phyloP scores from a whole-genome alignment of 2,329 filamentous ascomycete species.

The Epicoccum nigrum region DNA sequence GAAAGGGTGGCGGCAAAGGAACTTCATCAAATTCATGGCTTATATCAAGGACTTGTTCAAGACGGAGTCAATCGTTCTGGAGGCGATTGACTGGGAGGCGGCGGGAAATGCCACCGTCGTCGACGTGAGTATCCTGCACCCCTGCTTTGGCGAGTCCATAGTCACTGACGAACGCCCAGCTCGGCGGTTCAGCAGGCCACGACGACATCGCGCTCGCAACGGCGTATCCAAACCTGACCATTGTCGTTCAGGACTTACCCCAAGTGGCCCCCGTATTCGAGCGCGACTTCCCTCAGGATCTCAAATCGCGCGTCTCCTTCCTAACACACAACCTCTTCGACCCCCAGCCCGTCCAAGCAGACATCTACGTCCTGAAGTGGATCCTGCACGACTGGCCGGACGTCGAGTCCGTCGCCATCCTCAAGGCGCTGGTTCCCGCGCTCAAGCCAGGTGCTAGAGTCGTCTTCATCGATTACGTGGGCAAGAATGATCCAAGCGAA shows the following conservation, averaged over 20 bases:
- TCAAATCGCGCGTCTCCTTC: conserved; percentile 42
- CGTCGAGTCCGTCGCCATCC: conserved; percentile 46
- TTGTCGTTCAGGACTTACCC: conserved; percentile 42
- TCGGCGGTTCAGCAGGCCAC: conserved; percentile 41
- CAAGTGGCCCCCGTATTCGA: conserved; percentile 34
- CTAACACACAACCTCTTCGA: conserved; percentile 64
- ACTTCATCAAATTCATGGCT: conserved; percentile 43
- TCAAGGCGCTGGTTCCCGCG: conserved; percentile 58
- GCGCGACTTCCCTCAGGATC: conserved; percentile 28
- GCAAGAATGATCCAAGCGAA: conserved; percentile 24
- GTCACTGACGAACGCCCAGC: conserved; percentile 17
- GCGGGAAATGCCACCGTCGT: conserved; percentile 33
- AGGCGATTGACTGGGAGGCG: conserved; percentile 36
- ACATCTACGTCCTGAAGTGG: conserved; percentile 63
- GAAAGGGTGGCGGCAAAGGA: conserved; percentile 40
- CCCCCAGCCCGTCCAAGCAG: conserved; percentile 60
- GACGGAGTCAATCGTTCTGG: conserved; percentile 32
- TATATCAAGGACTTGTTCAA: conserved; percentile 44
- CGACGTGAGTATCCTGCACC: conserved; percentile 28
- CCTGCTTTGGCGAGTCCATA: neutral
- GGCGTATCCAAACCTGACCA: conserved; percentile 34
- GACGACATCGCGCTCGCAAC: conserved; percentile 38
- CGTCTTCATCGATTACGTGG: conserved; percentile 49
- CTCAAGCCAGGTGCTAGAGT: conserved; percentile 62
- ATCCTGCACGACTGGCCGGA: conserved; percentile 69